Evolutionary conservation across 495 filamentous ascomycete species (phyloP), one percentile per base, ranked within the genome.

Genomic region (Daldinia grandis): DNA sequence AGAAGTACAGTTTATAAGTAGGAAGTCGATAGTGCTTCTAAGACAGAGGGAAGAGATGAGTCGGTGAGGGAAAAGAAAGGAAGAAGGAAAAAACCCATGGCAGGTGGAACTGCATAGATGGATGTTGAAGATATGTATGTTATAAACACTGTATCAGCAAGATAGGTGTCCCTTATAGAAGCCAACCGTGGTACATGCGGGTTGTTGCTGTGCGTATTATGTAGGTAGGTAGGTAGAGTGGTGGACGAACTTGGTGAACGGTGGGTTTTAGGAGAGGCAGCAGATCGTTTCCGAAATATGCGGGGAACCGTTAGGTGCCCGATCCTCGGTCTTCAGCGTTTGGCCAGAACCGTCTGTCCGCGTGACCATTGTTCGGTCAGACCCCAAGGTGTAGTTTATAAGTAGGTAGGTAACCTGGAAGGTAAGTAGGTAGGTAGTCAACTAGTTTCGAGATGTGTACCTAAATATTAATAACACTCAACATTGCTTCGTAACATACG

Each of bases 251-350:
- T 47, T 47, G 40, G 40, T 47, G 40, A 1, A 25, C 44, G 44
- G 24, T 25, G 44, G 24, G 21, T 50, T 21, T 0, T 3, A 15
- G 4, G 5, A 28, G 24, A 28, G 24, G 49, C 49, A 28, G 49
- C 21, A 8, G 49, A 53, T 44, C 44, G 53, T 57, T 69, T 37
- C 59, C 60, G 50, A 58, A 38, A n/a, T 69, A 57, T 69, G 67
- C 67, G 67, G 67, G 67, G 67, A 64, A 64, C 66, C 59, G 54
- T 8, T 12, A 19, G 44, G 49, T 37, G 51, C 49, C 62, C 62
- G 62, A 64, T 40, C 37, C 54, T 64, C 62, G 62, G 62, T 64
- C 33, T 27, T 5, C 2, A 28, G 21, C 19, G n/a, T 40, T 15
- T 64, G 21, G 2, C 19, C 44, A 50, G 19, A 25, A 15, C n/a